Evolutionary conservation across 306 rosid species (phyloP).

Genomic region (Myrica gale): DNA sequence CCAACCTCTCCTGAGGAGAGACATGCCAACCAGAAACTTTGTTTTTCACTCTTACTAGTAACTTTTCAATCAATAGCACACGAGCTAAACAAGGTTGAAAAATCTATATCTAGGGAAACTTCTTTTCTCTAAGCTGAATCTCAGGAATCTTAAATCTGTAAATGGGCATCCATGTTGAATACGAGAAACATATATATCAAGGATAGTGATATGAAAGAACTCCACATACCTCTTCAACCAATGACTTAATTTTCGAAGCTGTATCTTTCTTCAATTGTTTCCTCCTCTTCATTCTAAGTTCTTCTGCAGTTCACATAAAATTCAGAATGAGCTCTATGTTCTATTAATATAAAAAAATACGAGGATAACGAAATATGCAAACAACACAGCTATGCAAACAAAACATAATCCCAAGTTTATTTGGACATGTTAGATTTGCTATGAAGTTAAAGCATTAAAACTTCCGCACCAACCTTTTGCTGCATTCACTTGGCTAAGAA

Average conservation of each 20-base stretch:
- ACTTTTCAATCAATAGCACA: not conserved
- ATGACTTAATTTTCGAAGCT: slow-evolving; percentile 86
- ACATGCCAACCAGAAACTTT: not conserved
- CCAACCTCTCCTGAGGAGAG: not conserved
- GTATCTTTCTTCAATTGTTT: slow-evolving; percentile 92
- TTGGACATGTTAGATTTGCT: slow-evolving; percentile 9
- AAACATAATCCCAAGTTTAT: not conserved
- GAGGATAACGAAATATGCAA: not conserved
- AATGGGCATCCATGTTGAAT: not conserved
- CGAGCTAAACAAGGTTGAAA: not conserved
- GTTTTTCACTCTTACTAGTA: not conserved
- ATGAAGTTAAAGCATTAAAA: slow-evolving; percentile 8
- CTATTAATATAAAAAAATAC: not conserved
- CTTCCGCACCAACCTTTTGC: slow-evolving; percentile 74
- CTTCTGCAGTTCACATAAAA: slow-evolving; percentile 65
- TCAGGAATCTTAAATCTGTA: not conserved
- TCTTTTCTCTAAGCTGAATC: not conserved
- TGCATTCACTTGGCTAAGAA: slow-evolving; percentile 77
- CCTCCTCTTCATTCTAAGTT: slow-evolving; percentile 88
- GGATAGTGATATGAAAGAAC: slow-evolving; percentile 19
- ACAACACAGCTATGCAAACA: too few species aligned
- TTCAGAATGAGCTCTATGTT: slow-evolving; percentile 28
- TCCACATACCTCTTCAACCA: slow-evolving; percentile 87
- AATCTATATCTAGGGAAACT: not conserved
- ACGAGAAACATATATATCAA: not conserved